Evolutionary conservation across 805 yeast genomes (phyloP).

Genomic region (Saturnispora galanensis): DNA sequence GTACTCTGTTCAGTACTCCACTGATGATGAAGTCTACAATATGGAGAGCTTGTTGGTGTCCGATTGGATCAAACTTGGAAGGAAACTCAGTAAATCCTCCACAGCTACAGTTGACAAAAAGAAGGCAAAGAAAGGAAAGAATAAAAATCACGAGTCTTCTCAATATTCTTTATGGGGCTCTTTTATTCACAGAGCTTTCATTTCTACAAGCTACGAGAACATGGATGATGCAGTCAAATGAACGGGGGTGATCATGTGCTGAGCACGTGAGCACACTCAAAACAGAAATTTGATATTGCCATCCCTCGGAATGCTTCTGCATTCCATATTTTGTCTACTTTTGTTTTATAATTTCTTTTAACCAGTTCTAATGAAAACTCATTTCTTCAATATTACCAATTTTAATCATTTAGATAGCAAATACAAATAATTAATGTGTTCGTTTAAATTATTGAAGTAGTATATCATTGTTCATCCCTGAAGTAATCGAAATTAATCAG

Average conservation of each 20-base stretch:
- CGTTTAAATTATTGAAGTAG: background rate
- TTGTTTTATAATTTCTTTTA: background rate
- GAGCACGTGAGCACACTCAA: too few relatives aligned
- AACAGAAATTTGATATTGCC: background rate
- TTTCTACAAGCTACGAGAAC: conserved; percentile 55
- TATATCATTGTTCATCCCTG: conserved; percentile 35
- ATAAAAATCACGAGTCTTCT: conserved; percentile 17
- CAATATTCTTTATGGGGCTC: conserved; percentile 38
- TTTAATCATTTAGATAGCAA: background rate
- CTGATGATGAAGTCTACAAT: conserved; percentile 48
- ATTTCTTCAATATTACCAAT: background rate
- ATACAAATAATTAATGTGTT: background rate
- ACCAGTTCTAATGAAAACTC: too few relatives aligned
- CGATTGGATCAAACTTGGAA: conserved; percentile 53
- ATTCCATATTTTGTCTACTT: background rate
- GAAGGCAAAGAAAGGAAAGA: conserved; percentile 6
- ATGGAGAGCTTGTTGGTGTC: conserved; percentile 48
- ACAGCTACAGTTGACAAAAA: conserved; percentile 22
- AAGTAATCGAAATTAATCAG: conserved; percentile 92
- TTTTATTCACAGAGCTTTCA: conserved; percentile 51
- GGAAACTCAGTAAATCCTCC: conserved; percentile 34
- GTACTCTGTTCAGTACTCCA: conserved; percentile 59
- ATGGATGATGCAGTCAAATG: conserved; percentile 9
- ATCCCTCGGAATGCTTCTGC: background rate
- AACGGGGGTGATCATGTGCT: background rate